Base-by-base conservation (phyloP, 2,329 filamentous ascomycete genomes). In the Arthrobotrys musiformis region DNA sequence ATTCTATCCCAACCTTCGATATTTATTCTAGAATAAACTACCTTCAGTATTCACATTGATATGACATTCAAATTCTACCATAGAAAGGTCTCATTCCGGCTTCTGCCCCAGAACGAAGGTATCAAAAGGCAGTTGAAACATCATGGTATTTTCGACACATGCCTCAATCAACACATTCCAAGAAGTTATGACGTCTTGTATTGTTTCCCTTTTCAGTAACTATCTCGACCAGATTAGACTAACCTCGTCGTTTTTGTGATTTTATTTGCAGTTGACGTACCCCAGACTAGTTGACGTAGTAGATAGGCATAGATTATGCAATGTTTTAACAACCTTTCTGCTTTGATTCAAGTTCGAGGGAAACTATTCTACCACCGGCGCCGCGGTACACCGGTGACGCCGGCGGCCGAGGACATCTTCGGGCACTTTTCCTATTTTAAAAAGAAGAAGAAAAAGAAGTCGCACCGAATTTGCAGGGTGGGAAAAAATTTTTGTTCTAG, bases 151-250 rank as follows among this genome's bases (percentile, higher is more conserved):
- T 46, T 42, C 4, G 9, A 26, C 28, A 33, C 56, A 64, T 76
- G 40, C 56, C 63, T 58, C 64, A 64, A 70, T 50, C 72, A 76
- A 76, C 72, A 70, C 72, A 76, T 76, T 76, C 72, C 58, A 28
- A 50, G n/a, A n/a, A 24, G 37, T 9, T 33, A 46, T 64, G 64
- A 76, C 72, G 64, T 69, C 15, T 33, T 26, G 64, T 69, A 9
- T 33, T 26, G 4, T 19, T 60, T 26, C 40, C 50, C 69, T 33
- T 28, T 44, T 9, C 35, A 46, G 24, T 22, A 33, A 3, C 28
- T 46, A 35, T 54, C 8, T 28, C 33, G 13, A 50, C 19, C 15
- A 24, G 22, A 42, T 35, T 56, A 11, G 26, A 26, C 33, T 24
- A 42, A 42, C 28, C 9, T 46, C 58, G 19, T 48, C 58, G n/a